Evolutionary conservation across 768 basidiomycete species (phyloP), one percentile per base, ranked within the genome.

Genomic region (Psilocybe azurescens): DNA sequence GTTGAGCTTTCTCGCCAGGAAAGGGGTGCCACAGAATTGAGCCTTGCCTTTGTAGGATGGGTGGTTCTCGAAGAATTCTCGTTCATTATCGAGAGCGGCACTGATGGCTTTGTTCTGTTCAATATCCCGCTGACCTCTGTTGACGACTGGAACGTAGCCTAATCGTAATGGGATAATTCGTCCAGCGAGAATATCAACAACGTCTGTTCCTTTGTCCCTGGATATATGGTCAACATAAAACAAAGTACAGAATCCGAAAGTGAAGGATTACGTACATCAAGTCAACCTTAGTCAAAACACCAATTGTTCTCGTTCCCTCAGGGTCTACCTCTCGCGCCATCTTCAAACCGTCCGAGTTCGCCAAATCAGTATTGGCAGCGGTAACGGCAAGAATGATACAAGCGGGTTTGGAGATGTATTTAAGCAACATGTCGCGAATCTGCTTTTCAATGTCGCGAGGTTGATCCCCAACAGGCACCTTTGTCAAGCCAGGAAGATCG

Each of bases 141-240:
- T 99, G 70, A 99, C 97, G 8, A 99, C 97, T 9, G 97, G 97
- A 3, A 99, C 97, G 72, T 99, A 99, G 55, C 97, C 97, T 46
- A 99, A 79, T 61, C 97, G 90, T 39, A 99, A 84, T 53, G 97
- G 97, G 71, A 99, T 98, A 67, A 99, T 88, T 53, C 97, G 89
- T 8, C 97, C 97, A 3, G 97, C 97, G 52, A 99, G 87, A 73
- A 99, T 99, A 75, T 99, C 97, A 30, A 99, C 95, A 38, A 99
- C 97, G 74, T 99, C 97, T 5, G 97, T 99, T 58, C 97, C 97
- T 70, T 84, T 86, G 80, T 99, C 97, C 94, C 94, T 97, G 61
- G 59, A 38, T n/a, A 38, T n/a, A 24, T 39, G 49, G n/a, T 64
- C 30, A 65, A 46, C 61, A 55, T 65, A 41, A 56, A 30, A 55